Evolutionary conservation across 768 basidiomycete species (phyloP), one percentile per base, ranked within the genome.

Genomic region (Serpula lacrymans): DNA sequence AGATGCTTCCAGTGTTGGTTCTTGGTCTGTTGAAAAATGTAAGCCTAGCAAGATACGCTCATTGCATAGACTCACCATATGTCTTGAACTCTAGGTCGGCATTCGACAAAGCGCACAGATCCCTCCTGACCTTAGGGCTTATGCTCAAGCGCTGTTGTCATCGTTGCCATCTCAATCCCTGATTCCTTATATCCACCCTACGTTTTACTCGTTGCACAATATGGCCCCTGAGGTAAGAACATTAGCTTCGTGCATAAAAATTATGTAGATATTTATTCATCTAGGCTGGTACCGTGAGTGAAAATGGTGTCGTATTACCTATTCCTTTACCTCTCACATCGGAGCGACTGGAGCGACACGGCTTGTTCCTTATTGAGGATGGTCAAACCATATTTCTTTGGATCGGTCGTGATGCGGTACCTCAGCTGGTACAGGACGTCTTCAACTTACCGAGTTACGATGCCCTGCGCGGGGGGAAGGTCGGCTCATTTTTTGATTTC

Each of bases 361-460:
- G 96, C 43, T 71, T 99, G 40, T 97, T 85, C 79, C 65, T 99
- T 47, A 96, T 99, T 51, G 96, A 98, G 63, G 95, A 98, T 60
- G 89, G 88, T 1, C 96, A 98, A 63, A 94, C 88, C 16, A 89
- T 99, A 57, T 98, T 99, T 81, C 72, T 98, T 34, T 98, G 91
- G 86, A 80, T 99, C 36, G 96, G 96, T n/a, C 82, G 93, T 22
- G 95, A 98, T 59, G 92, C 96, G 6, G 92, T 98, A n/a, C 90
- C 94, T 8, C 88, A 94, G 57, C 78, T 98, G 34, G 69, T 98
- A 45, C 72, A 84, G 72, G 96, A 99, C 55, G 94, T 97, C 13
- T 98, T 99, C 65, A 82, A 89, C 55, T 72, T 97, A 25, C 84
- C 88, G 1, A 83, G 65, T 49, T 97, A 97, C 57, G 88, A 90